Evolutionary conservation across 2,329 filamentous ascomycete species (phyloP), one percentile per base, ranked within the genome.

Genomic region (Beauveria sp.): DNA sequence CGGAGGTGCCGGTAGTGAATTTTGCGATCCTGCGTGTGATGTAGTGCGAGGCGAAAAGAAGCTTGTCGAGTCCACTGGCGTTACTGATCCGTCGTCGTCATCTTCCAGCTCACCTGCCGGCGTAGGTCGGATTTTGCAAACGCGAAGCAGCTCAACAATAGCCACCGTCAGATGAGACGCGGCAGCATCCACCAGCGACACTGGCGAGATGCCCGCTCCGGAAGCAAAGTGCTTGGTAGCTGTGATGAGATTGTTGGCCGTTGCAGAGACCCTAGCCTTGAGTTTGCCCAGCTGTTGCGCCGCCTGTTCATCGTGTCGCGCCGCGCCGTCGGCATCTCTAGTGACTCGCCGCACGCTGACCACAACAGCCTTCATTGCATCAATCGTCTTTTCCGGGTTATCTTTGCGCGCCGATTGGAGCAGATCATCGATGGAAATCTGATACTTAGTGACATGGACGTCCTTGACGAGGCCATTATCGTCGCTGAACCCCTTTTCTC

Each of bases 221-320:
- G 85, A 83, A 40, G 90, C 88, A 73, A 95, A 96, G 70, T 96
- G 96, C 77, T 96, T 96, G 40, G 91, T 89, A 1, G 93, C 91
- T 2, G 93, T 98, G 69, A 98, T 97, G 62, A 99, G 80, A 70
- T 93, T 95, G 79, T 98, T 98, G 54, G 95, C 93, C 1, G 93
- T 96, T 2, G 89, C 88, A n/a, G 92, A 96, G 3, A 98, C 89
- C 62, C 88, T 88, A 55, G 85, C 83, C 74, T 91, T 96, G 63
- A 96, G 81, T 72, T 88, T 91, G 30, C 80, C 78, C 65, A 86
- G 85, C 64, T 87, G 79, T 65, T 85, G 82, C 43, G 77, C 73
- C 30, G 79, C 65, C 18, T 83, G 78, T 42, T 83, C 83, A 64
- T 84, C 82, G 42, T 75, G 81, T 1, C 79, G 74, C 10, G 77